phyloP scores from a whole-genome alignment of 2,329 filamentous ascomycete genomes.

The Podosphaera leucotricha region DNA sequence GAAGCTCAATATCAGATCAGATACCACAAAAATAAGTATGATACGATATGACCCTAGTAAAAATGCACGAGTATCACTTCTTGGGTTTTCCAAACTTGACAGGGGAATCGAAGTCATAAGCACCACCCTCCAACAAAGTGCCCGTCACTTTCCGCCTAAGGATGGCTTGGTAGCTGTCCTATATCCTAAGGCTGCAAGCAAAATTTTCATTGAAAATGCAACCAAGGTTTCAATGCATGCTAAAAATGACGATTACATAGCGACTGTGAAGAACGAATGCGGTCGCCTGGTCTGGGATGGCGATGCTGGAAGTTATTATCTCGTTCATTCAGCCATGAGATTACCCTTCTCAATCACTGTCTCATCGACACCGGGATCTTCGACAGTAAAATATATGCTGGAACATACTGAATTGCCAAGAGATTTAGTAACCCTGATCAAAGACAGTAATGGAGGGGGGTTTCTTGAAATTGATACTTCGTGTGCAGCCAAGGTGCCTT shows the following conservation, averaged over 20 bases:
- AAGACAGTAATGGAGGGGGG: constrained; percentile 33
- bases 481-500: constrained; percentile 33
- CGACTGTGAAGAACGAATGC: constrained; percentile 42
- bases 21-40: constrained; percentile 35
- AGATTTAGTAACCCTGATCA: constrained; percentile 34
- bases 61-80: constrained; percentile 8
- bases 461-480: constrained; percentile 36
- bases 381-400: constrained; percentile 37
- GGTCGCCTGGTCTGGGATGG: constrained; percentile 50
- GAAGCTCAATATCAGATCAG: constrained; percentile 37
- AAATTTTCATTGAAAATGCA: constrained; percentile 30
- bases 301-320: constrained; percentile 32
- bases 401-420: constrained; percentile 39
- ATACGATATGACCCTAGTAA: constrained; percentile 36
- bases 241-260: constrained; percentile 33
- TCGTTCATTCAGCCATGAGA: constrained; percentile 39
- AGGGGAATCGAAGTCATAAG: constrained; percentile 23
- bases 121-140: constrained; percentile 32
- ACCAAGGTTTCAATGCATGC: constrained; percentile 19
- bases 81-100: constrained; percentile 8
- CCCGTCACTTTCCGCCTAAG: constrained; percentile 28
- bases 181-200: constrained; percentile 41
- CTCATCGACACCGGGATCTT: constrained; percentile 33
- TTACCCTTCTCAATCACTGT: constrained; percentile 37
- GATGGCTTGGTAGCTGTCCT: constrained; percentile 44